phyloP scores from a whole-genome alignment of 2,329 filamentous ascomycete genomes.

The Nothophaeocryptopus gaeumannii region DNA sequence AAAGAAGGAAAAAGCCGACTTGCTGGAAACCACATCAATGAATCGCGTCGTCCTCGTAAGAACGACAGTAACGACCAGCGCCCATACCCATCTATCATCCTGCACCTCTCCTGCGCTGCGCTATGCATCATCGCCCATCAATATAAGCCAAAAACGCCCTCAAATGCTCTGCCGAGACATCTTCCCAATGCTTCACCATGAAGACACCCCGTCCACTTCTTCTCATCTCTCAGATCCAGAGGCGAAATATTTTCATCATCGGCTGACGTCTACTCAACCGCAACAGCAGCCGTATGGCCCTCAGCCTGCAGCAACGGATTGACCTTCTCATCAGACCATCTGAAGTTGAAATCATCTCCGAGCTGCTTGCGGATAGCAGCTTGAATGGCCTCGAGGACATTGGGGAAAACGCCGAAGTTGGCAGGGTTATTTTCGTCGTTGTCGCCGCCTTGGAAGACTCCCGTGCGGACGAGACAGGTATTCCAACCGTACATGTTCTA shows the following conservation, averaged over 20 bases:
- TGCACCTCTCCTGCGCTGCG: too few relatives aligned
- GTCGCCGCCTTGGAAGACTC: constrained; percentile 72
- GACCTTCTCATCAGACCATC: constrained; percentile 64
- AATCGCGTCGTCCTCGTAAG: too few relatives aligned
- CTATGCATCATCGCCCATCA: too few relatives aligned
- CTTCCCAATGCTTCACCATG: background rate
- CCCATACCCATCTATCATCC: too few relatives aligned
- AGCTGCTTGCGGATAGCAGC: constrained; percentile 66
- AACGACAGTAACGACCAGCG: too few relatives aligned
- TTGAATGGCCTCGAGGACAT: constrained; percentile 69
- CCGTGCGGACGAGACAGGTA: constrained; percentile 73
- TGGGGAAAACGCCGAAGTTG: constrained; percentile 71
- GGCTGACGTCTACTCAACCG: constrained; percentile 23
- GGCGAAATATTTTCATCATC: too few relatives aligned
- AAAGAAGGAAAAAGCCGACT: too few relatives aligned
- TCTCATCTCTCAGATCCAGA: background rate
- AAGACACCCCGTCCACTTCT: background rate
- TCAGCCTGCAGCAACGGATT: constrained; percentile 58
- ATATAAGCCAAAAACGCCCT: too few relatives aligned
- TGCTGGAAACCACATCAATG: too few relatives aligned
- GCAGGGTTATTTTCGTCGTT: constrained; percentile 76
- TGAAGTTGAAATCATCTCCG: constrained; percentile 70
- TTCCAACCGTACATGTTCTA: constrained; percentile 78
- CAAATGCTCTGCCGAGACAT: too few relatives aligned
- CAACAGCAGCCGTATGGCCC: constrained; percentile 21